These are phyloP conservation scores for Phytophthora gonapodyides DNA, from an alignment of 352 stramenopile genomes.

Conservation along the genomic window DNA sequence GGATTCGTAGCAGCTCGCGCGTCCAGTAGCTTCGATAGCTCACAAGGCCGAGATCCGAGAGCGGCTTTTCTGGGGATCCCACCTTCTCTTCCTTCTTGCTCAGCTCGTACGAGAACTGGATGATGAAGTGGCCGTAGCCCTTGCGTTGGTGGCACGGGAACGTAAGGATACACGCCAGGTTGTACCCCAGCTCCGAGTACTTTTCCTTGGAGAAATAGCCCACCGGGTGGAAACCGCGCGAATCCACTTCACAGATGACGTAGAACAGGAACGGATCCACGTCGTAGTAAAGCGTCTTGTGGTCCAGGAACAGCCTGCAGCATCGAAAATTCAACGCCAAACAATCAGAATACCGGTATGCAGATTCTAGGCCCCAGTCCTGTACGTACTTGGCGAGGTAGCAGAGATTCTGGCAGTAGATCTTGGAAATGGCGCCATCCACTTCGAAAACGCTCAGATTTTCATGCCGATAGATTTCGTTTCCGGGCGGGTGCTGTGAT, in stretches of 20 bases:
- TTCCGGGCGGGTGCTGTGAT: conserved; percentile 70
- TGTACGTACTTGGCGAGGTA: conserved; percentile 96
- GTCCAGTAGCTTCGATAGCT: conserved; percentile 99
- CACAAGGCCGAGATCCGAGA: conserved; percentile 98
- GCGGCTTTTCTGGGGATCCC: conserved; percentile 98
- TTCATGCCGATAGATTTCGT: conserved; percentile 95
- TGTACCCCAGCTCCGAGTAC: conserved; percentile 97
- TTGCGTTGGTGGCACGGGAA: conserved; percentile 99
- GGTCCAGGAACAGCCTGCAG: conserved; percentile 96
- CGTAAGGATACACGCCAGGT: conserved; percentile 99
- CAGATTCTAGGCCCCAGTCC: not conserved
- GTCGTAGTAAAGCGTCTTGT: conserved; percentile 99
- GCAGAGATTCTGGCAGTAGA: conserved; percentile 99
- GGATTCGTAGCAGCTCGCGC: conserved; percentile 93
- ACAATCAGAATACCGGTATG: no score
- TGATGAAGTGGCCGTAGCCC: conserved; percentile 99
- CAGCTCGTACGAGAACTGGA: conserved; percentile 99
- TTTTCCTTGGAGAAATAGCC: conserved; percentile 99
- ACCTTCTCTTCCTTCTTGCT: conserved; percentile 98
- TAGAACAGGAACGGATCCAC: conserved; percentile 99
- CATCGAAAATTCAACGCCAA: not conserved
- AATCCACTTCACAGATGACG: conserved; percentile 96
- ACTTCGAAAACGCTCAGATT: conserved; percentile 97
- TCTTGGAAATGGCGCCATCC: conserved; percentile 95
- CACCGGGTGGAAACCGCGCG: conserved; percentile 92